These are phyloP conservation scores for Phytophthora uliginosa DNA, from an alignment of 352 stramenopile species.

Conservation along the genomic window DNA sequence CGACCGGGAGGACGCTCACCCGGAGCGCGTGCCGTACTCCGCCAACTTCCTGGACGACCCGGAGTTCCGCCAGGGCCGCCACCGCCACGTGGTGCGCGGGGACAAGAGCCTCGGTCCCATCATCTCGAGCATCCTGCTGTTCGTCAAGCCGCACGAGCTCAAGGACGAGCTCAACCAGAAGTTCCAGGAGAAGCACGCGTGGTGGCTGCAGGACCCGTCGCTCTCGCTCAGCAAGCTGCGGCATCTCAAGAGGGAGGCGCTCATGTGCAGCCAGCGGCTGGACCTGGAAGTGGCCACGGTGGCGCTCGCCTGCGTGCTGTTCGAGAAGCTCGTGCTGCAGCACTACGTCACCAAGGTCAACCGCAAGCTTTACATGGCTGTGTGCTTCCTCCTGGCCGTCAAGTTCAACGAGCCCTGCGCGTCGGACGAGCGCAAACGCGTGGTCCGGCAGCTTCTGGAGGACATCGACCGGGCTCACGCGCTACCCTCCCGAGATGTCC, in stretches of 20 bases:
- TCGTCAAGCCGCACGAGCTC: slow-evolving; percentile 96
- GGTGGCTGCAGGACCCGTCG: slow-evolving; percentile 87
- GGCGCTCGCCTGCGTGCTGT: slow-evolving; percentile 97
- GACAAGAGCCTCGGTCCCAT: slow-evolving; percentile 94
- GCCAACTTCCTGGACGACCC: slow-evolving; percentile 89
- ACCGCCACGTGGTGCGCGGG: slow-evolving; percentile 83
- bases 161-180: slow-evolving; percentile 98
- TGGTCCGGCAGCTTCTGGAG: slow-evolving; percentile 75
- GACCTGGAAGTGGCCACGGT: slow-evolving; percentile 95
- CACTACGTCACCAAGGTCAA: slow-evolving; percentile 97
- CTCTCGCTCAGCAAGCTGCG: slow-evolving; percentile 98
- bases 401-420: slow-evolving; percentile 93
- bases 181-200: slow-evolving; percentile 95
- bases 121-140: slow-evolving; percentile 95
- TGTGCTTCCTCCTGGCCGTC: slow-evolving; percentile 95
- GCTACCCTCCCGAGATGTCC: slow-evolving; percentile 84
- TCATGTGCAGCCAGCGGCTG: slow-evolving; percentile 78
- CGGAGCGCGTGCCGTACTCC: slow-evolving; percentile 60
- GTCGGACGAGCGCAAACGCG: slow-evolving; percentile 68
- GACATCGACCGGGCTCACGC: slow-evolving; percentile 88
- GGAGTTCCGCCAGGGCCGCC: slow-evolving; percentile 83
- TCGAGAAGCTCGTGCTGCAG: slow-evolving; percentile 97
- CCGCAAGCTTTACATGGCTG: slow-evolving; percentile 96
- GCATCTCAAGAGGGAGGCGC: slow-evolving; percentile 93
- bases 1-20: slow-evolving; percentile 83